phyloP scores from a whole-genome alignment of 768 basidiomycete genomes.

The Daedaleopsis nitida region DNA sequence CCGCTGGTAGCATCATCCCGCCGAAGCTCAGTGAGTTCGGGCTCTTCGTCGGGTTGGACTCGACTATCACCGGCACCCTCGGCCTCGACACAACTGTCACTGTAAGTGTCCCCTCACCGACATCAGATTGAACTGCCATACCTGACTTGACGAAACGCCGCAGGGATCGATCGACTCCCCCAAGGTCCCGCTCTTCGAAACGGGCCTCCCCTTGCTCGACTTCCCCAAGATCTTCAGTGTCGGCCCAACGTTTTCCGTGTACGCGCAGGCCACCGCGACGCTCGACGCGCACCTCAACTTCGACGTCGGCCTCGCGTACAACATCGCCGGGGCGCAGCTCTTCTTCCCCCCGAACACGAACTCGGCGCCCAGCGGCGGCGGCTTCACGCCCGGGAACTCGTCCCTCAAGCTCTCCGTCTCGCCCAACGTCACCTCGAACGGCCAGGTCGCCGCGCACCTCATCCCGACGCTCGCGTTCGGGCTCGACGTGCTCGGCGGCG shows the following conservation, averaged over 20 bases:
- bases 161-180: conserved; percentile 46
- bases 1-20: conserved; percentile 47
- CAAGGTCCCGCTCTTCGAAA: conserved; percentile 40
- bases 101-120: conserved; percentile 28
- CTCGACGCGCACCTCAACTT: conserved; percentile 43
- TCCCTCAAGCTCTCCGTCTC: conserved; percentile 45
- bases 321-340: conserved; percentile 42
- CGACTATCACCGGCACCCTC: conserved; percentile 42
- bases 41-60: conserved; percentile 35
- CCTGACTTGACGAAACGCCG: too few relatives aligned
- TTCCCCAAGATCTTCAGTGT: conserved; percentile 51
- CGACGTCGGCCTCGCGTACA: conserved; percentile 46
- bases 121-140: background rate
- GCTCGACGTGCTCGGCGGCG: conserved; percentile 41
- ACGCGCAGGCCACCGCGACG: conserved; percentile 30
- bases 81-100: conserved; percentile 39
- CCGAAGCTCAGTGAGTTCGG: conserved; percentile 14
- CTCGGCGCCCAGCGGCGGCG: conserved; percentile 2
- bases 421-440: conserved; percentile 43
- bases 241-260: conserved; percentile 50
- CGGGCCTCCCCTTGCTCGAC: conserved; percentile 50
- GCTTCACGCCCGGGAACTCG: conserved; percentile 21
- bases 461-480: conserved; percentile 51
- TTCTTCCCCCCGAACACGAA: conserved; percentile 44
- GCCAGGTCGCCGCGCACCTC: conserved; percentile 47